phyloP scores from a whole-genome alignment of 345 rosid genomes.

The Populus tremula region DNA sequence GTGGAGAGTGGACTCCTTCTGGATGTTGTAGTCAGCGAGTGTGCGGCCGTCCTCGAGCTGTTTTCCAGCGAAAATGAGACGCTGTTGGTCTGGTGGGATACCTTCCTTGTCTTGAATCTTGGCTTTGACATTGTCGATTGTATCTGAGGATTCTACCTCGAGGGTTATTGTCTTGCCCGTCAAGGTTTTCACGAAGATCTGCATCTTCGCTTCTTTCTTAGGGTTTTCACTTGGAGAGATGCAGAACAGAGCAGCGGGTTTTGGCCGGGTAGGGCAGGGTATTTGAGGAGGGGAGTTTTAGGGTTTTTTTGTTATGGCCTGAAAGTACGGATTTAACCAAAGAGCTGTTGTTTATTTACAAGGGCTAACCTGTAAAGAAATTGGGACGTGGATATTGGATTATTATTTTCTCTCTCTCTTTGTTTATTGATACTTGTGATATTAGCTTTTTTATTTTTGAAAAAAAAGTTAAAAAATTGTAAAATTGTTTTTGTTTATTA shows the following conservation, averaged over 20 bases:
- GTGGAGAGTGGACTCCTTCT: conserved; percentile 21
- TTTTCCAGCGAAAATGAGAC: neutral
- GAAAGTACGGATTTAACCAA: neutral
- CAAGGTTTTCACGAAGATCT: conserved; percentile 21
- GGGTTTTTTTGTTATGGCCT: neutral
- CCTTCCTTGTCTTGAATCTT: conserved; percentile 3
- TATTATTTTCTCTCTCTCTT: too few species aligned
- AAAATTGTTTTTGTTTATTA: too few species aligned
- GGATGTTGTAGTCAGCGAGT: conserved; percentile 12
- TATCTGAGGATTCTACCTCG: conserved; percentile 13
- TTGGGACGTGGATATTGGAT: neutral
- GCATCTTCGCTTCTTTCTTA: conserved; percentile 4
- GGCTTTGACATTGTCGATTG: conserved; percentile 10
- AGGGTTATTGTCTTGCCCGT: conserved; percentile 22
- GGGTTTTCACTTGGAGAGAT: neutral
- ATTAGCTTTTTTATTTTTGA: too few species aligned
- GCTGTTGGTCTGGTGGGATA: conserved; percentile 1
- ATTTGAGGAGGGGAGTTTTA: neutral
- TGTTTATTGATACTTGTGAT: too few species aligned
- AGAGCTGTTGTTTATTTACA: neutral
- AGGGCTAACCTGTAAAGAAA: neutral
- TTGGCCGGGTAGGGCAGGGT: neutral
- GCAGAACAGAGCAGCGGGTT: neutral
- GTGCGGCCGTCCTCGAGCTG: neutral
- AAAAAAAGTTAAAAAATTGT: too few species aligned